Conservation (phyloP, 257 asterid species). For the Lycium barbarum region DNA sequence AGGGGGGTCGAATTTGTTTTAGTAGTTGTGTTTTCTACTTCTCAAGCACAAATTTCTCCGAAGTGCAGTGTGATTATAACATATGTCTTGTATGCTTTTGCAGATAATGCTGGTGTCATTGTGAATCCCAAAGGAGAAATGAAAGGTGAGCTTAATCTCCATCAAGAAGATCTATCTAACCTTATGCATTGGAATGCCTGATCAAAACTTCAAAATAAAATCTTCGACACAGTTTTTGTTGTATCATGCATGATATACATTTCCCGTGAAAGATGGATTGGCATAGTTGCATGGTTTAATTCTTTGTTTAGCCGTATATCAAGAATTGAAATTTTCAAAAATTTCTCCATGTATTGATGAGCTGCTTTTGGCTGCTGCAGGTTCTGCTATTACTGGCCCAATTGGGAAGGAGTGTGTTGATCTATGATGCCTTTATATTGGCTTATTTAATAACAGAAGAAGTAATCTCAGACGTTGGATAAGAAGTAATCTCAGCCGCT, state of each 20-base stretch:
- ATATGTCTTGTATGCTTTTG: not conserved
- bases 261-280: not conserved
- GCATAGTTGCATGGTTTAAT: not conserved
- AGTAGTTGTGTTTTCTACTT: not conserved
- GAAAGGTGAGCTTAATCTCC: conserved; percentile 46
- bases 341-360: not conserved
- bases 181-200: not conserved
- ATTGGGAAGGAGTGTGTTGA: conserved; percentile 65
- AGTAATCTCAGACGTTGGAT: too few species aligned
- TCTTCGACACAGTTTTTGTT: not conserved
- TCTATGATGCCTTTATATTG: conserved; percentile 32
- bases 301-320: not conserved
- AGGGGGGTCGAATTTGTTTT: not conserved
- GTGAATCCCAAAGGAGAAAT: conserved; percentile 68
- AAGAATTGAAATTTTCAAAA: not conserved
- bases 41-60: not conserved
- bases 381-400: conserved; percentile 61
- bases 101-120: conserved; percentile 68
- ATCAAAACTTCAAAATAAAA: not conserved
- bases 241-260: not conserved
- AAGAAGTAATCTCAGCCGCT: too few species aligned
- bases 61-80: not conserved
- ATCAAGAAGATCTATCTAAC: not conserved
- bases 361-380: not conserved
- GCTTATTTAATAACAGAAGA: too few species aligned